These are phyloP conservation scores for Cardamine occulta DNA, from an alignment of 345 rosid genomes.

Conservation along the genomic window DNA sequence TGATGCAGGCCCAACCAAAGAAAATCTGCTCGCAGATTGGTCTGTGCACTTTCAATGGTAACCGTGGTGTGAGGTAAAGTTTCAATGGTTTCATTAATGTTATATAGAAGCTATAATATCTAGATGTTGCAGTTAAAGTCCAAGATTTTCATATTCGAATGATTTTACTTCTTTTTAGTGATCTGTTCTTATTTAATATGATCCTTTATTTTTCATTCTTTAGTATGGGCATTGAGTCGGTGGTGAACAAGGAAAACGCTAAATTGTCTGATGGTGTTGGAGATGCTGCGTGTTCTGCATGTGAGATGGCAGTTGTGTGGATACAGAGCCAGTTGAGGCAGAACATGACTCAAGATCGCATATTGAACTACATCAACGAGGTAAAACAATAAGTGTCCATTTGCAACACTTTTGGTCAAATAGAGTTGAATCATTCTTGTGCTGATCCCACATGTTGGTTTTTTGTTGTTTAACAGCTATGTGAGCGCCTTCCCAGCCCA, in stretches of 20 bases:
- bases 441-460: conserved; percentile 12
- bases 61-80: conserved; percentile 76
- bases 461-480: conserved; percentile 54
- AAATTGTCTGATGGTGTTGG: conserved; percentile 46
- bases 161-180: neutral
- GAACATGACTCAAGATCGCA: conserved; percentile 68
- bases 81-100: conserved; percentile 5
- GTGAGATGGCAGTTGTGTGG: conserved; percentile 96
- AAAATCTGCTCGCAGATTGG: conserved; percentile 88
- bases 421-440: conserved; percentile 17
- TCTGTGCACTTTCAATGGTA: conserved; percentile 82
- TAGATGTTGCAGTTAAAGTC: conserved; percentile 17
- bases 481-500: conserved; percentile 83
- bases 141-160: conserved; percentile 1
- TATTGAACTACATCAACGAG: conserved; percentile 65
- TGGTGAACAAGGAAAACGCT: conserved; percentile 56
- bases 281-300: conserved; percentile 74
- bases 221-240: conserved; percentile 80
- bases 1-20: conserved; percentile 61
- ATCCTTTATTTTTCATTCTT: neutral
- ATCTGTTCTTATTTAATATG: neutral
- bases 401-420: neutral
- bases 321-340: conserved; percentile 77
- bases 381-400: conserved; percentile 41
- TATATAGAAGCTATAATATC: neutral